Conservation (phyloP, 2,329 filamentous ascomycete species). For the Cercospora sojina region DNA sequence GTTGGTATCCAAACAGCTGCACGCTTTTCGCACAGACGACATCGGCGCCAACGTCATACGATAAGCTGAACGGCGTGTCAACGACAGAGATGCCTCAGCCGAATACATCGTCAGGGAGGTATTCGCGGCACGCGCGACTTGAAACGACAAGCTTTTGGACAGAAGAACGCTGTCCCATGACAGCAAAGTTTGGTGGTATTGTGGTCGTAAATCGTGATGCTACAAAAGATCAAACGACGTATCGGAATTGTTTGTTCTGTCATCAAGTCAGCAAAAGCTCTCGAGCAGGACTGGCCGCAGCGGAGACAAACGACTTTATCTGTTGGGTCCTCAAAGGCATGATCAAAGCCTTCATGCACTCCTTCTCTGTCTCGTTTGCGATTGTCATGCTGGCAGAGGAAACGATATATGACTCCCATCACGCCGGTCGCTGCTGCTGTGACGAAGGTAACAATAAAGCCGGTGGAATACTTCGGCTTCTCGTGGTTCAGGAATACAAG, state of each 20-base stretch:
- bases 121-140: background rate
- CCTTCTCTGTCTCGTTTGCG: constrained; percentile 44
- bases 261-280: constrained; percentile 47
- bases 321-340: constrained; percentile 54
- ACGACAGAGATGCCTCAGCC: background rate
- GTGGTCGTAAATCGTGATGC: background rate
- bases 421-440: constrained; percentile 39
- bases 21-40: background rate
- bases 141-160: background rate
- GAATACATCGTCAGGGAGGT: background rate
- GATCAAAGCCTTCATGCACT: constrained; percentile 49
- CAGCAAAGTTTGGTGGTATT: background rate
- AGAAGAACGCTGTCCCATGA: background rate
- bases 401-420: constrained; percentile 47
- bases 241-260: constrained; percentile 33
- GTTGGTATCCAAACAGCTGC: background rate
- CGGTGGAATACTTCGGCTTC: constrained; percentile 43
- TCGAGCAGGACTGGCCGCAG: background rate
- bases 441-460: constrained; percentile 41
- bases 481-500: constrained; percentile 44
- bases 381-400: constrained; percentile 48
- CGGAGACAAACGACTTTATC: constrained; percentile 38
- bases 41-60: background rate
- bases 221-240: constrained; percentile 7
- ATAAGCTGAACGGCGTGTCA: background rate